A percentile compares a stretch with the other conserved stretches of the same genome.
phyloP scores from a whole-genome alignment of 2,329 filamentous ascomycete species.

The Penicillium expansum region DNA sequence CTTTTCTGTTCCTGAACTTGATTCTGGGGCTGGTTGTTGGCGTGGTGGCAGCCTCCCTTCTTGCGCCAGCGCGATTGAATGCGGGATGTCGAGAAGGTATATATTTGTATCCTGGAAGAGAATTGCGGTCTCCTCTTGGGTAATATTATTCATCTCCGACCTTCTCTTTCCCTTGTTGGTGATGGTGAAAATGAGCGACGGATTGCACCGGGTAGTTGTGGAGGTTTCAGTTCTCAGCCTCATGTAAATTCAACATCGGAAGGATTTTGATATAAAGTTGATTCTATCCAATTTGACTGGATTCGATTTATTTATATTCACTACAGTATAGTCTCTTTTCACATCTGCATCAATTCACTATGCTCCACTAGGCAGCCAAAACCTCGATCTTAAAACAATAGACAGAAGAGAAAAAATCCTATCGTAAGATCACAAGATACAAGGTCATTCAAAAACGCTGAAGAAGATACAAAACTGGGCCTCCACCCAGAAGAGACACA shows the following conservation, averaged over 20 bases:
- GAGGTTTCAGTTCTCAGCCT: not conserved
- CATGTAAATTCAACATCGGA: not conserved
- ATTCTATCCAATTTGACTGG: not conserved
- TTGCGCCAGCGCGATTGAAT: constrained; percentile 57
- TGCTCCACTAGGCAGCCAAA: constrained; percentile 6
- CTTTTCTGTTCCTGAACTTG: not conserved
- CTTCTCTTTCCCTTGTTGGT: not conserved
- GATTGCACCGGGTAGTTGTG: not conserved
- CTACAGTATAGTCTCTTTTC: not conserved
- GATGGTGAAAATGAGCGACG: not conserved
- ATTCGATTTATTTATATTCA: not conserved
- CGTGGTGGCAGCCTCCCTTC: constrained; percentile 36
- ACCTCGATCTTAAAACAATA: constrained; percentile 5
- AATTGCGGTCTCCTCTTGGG: constrained; percentile 34
- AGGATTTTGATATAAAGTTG: not conserved
- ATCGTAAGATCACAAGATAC: constrained; percentile 11
- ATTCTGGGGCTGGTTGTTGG: not conserved
- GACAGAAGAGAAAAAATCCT: constrained; percentile 3
- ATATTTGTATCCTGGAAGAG: constrained; percentile 51
- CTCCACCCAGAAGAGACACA: constrained; percentile 10
- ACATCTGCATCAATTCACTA: constrained; percentile 5
- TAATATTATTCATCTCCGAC: not conserved
- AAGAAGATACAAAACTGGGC: constrained; percentile 13
- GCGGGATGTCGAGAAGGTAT: constrained; percentile 58
- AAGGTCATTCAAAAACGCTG: constrained; percentile 11